Base-by-base conservation (phyloP, 345 rosid species). In the Dimocarpus longan region DNA sequence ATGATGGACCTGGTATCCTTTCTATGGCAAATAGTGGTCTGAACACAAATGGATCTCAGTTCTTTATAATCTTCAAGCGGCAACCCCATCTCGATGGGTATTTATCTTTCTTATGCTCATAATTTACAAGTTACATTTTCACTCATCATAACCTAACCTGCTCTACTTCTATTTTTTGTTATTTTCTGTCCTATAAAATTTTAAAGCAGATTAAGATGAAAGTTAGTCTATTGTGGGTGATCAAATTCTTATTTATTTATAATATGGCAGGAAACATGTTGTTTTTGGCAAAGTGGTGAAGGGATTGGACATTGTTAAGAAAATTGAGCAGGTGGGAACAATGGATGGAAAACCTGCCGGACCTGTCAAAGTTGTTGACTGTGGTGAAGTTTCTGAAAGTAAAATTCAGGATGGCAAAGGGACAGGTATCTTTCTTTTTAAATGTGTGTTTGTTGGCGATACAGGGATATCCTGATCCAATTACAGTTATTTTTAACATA, bases 11-110 rank as follows among this genome's bases (percentile, higher is more conserved):
- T 76, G 99, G 98, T 56, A 67, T 90, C 73, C 99, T 97, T 76
- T 97, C 98, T 7, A 92, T 97, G 99, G 98, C 99, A 79, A 94
- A 94, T 85, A 82, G 91, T 85, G 98, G 98, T 80, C 93, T 97
- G 65, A 84, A 90, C 89, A 92, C 98, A 76, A 94, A 94, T 75
- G 99, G 98, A 22, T 97, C 99, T 76, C 99, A 97, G 77, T 94
- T 97, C 84, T 94, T 97, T 84, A 84, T 97, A 74, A 93, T 85
- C 75, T 97, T 97, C 72, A 93, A 92, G 81, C 88, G 86, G 65
- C 92, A 89, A 73, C 96, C 90, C 13, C 98, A 97, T 80, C 98
- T 97, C 68, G 93, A 97, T 85, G 94, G 98, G 98, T 97, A 93
- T 79, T 56, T 79, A 22, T 69, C 84, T 56, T 52, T 64, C 37